Evolutionary conservation across 176 grass and related monocot species (phyloP).

Genomic region (Musa acuminata): DNA sequence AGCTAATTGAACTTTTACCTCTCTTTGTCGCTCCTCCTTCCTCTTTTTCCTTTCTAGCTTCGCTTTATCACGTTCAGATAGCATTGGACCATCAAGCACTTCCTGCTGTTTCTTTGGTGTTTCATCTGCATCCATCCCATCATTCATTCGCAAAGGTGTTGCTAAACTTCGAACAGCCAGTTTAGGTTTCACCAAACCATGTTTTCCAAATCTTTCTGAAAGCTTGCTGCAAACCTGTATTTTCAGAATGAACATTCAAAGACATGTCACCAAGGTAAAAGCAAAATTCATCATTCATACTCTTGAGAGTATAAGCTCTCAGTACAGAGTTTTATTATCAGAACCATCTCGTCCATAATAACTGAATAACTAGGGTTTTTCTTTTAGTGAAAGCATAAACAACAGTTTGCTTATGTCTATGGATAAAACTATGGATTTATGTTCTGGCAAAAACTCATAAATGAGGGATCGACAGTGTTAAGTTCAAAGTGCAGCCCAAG

Average conservation of each 20-base stretch:
- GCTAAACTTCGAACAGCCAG: constrained; percentile 64
- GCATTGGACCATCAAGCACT: constrained; percentile 64
- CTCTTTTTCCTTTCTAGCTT: constrained; percentile 88
- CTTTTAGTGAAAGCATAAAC: too few species aligned
- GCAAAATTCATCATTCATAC: background rate
- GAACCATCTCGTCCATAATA: too few species aligned
- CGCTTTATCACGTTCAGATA: constrained; percentile 69
- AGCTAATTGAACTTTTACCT: constrained; percentile 31
- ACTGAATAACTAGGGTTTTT: too few species aligned
- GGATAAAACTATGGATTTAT: background rate
- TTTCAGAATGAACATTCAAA: constrained; percentile 7
- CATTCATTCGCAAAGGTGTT: constrained; percentile 73
- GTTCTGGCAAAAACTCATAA: background rate
- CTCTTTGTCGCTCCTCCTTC: constrained; percentile 91
- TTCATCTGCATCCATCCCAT: constrained; percentile 72
- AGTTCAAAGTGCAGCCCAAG: background rate
- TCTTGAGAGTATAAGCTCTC: background rate
- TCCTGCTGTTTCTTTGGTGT: constrained; percentile 57
- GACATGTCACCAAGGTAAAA: background rate
- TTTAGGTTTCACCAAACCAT: constrained; percentile 72
- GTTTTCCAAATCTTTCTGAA: constrained; percentile 80
- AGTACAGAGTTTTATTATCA: background rate
- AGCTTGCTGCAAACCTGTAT: constrained; percentile 74
- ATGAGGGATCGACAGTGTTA: background rate
- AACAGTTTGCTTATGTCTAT: too few species aligned